Conservation (phyloP, 2,329 filamentous ascomycete genomes). For the Alternaria angustiovoidea region DNA sequence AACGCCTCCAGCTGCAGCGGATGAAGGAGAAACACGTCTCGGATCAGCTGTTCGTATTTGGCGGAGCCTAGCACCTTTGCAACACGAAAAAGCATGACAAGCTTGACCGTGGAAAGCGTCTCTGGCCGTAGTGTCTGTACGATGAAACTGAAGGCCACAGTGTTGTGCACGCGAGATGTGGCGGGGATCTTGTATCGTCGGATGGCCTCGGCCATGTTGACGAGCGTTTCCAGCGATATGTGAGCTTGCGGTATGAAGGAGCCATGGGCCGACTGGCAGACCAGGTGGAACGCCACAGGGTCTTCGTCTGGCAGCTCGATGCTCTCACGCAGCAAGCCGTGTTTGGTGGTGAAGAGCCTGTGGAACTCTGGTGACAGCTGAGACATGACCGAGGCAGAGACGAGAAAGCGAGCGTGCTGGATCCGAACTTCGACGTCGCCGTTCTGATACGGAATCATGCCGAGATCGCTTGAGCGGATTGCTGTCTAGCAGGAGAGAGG, state of each 20-base stretch:
- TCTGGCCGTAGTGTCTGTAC: conserved; percentile 10
- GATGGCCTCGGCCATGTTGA: conserved; percentile 8
- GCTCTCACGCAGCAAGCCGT: neutral
- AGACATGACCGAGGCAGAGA: conserved; percentile 13
- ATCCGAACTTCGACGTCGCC: conserved; percentile 7
- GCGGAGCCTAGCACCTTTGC: conserved; percentile 6
- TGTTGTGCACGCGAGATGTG: conserved; percentile 5
- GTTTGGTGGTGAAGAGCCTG: conserved; percentile 11
- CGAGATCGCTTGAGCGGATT: neutral
- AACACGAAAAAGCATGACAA: conserved; percentile 13
- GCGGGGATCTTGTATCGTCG: conserved; percentile 11
- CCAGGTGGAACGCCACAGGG: conserved; percentile 6
- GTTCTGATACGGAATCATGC: neutral
- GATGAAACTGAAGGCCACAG: conserved; percentile 9
- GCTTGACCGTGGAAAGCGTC: conserved; percentile 5
- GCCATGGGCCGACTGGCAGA: conserved; percentile 19
- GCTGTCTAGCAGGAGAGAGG: neutral
- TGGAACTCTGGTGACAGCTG: conserved; percentile 10
- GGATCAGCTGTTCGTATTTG: conserved; percentile 5
- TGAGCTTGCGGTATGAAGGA: conserved; percentile 12
- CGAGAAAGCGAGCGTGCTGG: conserved; percentile 1
- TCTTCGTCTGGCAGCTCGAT: conserved; percentile 15
- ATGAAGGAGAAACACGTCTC: conserved; percentile 12
- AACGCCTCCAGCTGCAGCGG: conserved; percentile 7
- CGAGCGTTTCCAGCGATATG: conserved; percentile 17